These are phyloP conservation scores for Eustoma russellianum DNA, from an alignment of 257 asterid species.

Conservation along the genomic window DNA sequence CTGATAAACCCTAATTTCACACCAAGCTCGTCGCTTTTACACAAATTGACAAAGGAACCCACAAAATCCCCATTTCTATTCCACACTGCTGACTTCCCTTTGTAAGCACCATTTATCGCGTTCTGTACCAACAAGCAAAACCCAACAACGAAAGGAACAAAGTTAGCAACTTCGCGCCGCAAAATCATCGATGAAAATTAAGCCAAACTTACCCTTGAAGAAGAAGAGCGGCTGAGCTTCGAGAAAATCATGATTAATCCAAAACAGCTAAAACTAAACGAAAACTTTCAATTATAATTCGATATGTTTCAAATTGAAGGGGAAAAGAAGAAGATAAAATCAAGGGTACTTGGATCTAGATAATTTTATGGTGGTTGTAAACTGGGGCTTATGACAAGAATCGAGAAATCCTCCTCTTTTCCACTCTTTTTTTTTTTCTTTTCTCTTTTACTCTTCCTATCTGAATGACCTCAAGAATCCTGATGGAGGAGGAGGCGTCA, in stretches of 20 bases:
- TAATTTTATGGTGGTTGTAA: no score
- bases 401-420: no score
- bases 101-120: conserved; percentile 35
- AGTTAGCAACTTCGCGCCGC: background rate
- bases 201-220: conserved; percentile 40
- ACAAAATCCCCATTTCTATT: conserved; percentile 19
- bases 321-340: no score
- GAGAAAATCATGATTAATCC: conserved; percentile 41
- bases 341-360: no score
- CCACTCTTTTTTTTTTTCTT: no score
- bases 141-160: background rate
- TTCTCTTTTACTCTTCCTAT: no score
- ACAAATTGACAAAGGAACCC: conserved; percentile 16
- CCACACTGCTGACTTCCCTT: conserved; percentile 26
- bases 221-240: conserved; percentile 42
- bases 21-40: conserved; percentile 21
- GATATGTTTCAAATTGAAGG: no score
- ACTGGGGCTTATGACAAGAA: no score
- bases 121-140: conserved; percentile 29
- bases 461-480: no score
- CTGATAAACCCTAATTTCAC: conserved; percentile 51
- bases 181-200: background rate
- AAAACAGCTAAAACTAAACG: background rate
- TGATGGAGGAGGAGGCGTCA: no score
- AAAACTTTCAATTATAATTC: no score